phyloP scores from a whole-genome alignment of 2,329 filamentous ascomycete species.

The Colletotrichum sp. region DNA sequence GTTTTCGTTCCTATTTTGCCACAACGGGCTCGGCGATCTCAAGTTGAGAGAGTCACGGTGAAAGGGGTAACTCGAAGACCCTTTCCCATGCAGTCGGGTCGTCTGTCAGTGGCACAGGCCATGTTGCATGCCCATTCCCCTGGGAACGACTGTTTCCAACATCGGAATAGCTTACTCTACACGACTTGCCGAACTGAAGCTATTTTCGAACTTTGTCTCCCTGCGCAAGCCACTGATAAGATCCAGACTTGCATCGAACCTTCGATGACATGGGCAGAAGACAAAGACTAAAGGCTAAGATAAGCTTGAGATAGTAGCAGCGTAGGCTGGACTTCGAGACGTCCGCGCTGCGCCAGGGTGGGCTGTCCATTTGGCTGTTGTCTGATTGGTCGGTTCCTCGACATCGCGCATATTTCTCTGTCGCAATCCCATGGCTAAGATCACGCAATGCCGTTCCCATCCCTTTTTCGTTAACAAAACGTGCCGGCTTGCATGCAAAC shows the following conservation, averaged over 20 bases:
- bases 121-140: neutral
- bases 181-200: neutral
- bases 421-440: constrained; percentile 22
- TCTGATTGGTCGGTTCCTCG: constrained; percentile 1
- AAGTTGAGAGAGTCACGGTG: neutral
- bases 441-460: constrained; percentile 18
- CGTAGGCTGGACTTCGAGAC: neutral
- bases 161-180: neutral
- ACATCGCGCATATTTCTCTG: neutral
- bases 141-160: neutral
- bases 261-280: neutral
- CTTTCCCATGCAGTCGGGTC: neutral
- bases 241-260: neutral
- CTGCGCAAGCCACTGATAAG: neutral
- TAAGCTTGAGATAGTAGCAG: neutral
- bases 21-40: neutral
- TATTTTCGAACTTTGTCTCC: neutral
- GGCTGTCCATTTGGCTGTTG: neutral
- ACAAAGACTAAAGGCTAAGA: neutral
- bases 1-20: neutral
- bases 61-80: neutral
- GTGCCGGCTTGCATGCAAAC: neutral
- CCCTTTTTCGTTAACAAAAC: neutral
- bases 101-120: neutral
- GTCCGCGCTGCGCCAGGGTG: neutral